Evolutionary conservation across 1,284 basidiomycete species (phyloP).

Genomic region (Puccinia coronata): DNA sequence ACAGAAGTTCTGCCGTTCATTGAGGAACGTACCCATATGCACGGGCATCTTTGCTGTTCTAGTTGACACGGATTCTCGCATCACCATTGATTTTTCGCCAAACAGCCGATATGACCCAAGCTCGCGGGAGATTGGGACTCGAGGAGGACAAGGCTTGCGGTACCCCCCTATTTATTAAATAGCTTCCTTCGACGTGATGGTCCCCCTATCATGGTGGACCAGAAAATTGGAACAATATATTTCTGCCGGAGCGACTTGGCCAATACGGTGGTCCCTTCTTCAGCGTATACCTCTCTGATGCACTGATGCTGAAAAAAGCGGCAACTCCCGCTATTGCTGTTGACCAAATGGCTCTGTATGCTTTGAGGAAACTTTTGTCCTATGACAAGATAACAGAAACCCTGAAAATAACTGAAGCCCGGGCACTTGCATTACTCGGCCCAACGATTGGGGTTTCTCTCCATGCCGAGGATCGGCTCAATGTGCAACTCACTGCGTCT

Average conservation of each 20-base stretch:
- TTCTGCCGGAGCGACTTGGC: background rate
- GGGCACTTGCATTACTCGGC: background rate
- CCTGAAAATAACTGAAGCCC: background rate
- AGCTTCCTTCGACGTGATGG: background rate
- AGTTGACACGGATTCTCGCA: slow-evolving; percentile 1
- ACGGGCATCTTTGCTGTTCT: background rate
- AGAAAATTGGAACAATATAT: background rate
- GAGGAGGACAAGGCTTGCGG: background rate
- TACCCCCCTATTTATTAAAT: background rate
- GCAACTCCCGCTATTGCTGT: background rate
- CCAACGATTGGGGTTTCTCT: background rate
- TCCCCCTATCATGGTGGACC: background rate
- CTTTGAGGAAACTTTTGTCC: background rate
- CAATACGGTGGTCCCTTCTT: background rate
- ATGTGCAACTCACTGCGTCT: background rate
- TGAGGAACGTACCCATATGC: background rate
- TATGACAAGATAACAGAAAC: background rate
- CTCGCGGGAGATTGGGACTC: background rate
- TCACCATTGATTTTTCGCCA: background rate
- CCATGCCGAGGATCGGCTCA: background rate
- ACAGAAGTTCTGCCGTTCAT: background rate
- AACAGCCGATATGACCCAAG: background rate
- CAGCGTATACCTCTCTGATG: background rate
- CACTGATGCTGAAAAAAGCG: background rate
- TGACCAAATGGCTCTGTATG: background rate